phyloP scores from a whole-genome alignment of 768 basidiomycete species.

The Collybia sordida region DNA sequence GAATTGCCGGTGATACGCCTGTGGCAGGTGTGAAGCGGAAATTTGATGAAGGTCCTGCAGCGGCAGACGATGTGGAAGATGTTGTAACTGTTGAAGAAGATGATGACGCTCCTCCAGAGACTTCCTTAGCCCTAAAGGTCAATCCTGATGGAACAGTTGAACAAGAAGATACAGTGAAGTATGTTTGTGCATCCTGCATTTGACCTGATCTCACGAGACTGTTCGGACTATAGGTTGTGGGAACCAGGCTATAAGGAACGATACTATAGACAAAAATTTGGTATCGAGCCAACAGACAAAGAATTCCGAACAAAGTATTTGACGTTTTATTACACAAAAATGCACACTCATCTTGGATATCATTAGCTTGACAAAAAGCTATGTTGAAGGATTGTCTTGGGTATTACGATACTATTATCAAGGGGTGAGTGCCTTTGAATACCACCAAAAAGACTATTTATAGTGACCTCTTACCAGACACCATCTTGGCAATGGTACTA shows the following conservation, averaged over 20 bases:
- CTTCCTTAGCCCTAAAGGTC: slow-evolving; percentile 65
- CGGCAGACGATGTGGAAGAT: slow-evolving; percentile 40
- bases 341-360: slow-evolving; percentile 4
- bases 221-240: slow-evolving; percentile 65
- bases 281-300: slow-evolving; percentile 63
- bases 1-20: slow-evolving; percentile 14
- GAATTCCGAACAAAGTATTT: slow-evolving; percentile 75
- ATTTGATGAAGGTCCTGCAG: slow-evolving; percentile 45
- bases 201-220: not conserved
- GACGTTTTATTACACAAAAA: not conserved
- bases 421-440: slow-evolving; percentile 59
- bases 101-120: slow-evolving; percentile 40
- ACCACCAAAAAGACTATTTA: not conserved
- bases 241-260: slow-evolving; percentile 95
- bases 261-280: slow-evolving; percentile 94
- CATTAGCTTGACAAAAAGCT: slow-evolving; percentile 72
- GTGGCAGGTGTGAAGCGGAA: slow-evolving; percentile 42
- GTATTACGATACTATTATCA: slow-evolving; percentile 98
- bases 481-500: slow-evolving; percentile 99
- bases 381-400: slow-evolving; percentile 95
- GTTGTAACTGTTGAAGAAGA: slow-evolving; percentile 51
- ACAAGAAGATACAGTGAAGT: slow-evolving; percentile 93
- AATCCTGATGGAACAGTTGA: slow-evolving; percentile 92
- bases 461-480: slow-evolving; percentile 44
- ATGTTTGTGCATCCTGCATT: slow-evolving; percentile 27